A percentile compares a stretch with the other conserved stretches of the same genome.
Evolutionary conservation across 768 basidiomycete genomes (phyloP).

Genomic region (Rhodotorula graminis): DNA sequence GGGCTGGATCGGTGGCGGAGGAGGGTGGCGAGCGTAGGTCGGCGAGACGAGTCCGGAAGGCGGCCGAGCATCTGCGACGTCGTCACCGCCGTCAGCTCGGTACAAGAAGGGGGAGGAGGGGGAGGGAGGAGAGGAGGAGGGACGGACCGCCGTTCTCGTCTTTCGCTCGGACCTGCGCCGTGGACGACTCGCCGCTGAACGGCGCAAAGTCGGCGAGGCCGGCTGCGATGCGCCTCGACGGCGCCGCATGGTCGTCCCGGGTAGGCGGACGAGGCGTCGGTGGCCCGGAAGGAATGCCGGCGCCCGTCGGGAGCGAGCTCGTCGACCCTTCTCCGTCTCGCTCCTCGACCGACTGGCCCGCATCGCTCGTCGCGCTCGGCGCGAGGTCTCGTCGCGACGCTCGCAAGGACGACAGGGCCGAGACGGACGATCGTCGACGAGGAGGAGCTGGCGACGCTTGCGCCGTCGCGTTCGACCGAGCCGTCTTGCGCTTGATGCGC

Average conservation of each 20-base stretch:
- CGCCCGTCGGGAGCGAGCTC: background rate
- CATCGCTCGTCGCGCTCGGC: constrained; percentile 4
- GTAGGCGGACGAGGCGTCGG: background rate
- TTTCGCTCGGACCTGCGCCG: background rate
- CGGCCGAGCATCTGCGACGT: background rate
- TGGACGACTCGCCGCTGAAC: background rate
- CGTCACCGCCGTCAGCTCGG: too few relatives aligned
- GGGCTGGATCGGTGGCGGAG: background rate
- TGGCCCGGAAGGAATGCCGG: background rate
- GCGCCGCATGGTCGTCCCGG: background rate
- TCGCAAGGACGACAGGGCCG: background rate
- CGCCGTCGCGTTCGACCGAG: constrained; percentile 1
- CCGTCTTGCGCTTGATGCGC: constrained; percentile 50
- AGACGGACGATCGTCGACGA: background rate
- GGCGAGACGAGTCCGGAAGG: background rate
- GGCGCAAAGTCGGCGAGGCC: constrained; percentile 19
- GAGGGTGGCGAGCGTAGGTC: background rate
- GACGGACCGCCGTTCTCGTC: background rate
- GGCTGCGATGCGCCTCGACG: background rate
- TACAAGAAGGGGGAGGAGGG: too few relatives aligned
- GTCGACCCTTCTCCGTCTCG: background rate
- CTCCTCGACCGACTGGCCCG: constrained; percentile 11
- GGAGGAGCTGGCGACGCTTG: too few relatives aligned
- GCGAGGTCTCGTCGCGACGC: background rate
- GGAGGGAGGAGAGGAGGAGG: background rate